Evolutionary conservation across 768 basidiomycete species (phyloP), one percentile per base, ranked within the genome.

Genomic region (Lyophyllum shimeji): DNA sequence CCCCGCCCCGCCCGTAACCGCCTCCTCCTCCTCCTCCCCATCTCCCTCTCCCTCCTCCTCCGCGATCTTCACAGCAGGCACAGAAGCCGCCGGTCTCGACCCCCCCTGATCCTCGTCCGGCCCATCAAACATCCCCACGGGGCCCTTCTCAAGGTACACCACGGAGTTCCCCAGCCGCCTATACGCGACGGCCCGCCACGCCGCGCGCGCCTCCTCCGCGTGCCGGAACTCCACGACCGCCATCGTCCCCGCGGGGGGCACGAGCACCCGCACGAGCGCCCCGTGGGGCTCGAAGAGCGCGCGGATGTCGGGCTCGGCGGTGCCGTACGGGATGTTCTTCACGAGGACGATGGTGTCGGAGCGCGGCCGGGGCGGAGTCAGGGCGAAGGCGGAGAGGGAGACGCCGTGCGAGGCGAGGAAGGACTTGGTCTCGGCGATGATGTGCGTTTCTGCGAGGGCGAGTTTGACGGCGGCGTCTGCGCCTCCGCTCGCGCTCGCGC

Each of bases 241-340:
- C 71, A 98, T 86, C 4, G 94, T 95, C 1, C 96, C 95, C 8
- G 93, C 89, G 11, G 56, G 50, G 1, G 56, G 93, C 90, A 57
- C 56, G 25, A 57, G 46, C 7, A 97, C 81, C 11, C 90, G 79
- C 18, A 64, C 76, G 23, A 96, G 71, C 52, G 77, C 73, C 3
- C 95, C 95, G 62, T 94, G 87, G 0, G 81, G 76, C 50, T 83
- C 81, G 64, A 98, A 95, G 46, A 98, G 69, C 56, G 86, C 86
- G 21, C 82, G 82, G n/a, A 98, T 83, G 59, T 92, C 83, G n/a
- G 39, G 1, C 17, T 84, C 80, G 0, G 76, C 82, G 2, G 95
- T 96, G 6, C 91, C 93, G 64, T 90, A 96, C 0, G 97, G 96
- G 44, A 99, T 93, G 72, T 98, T 98, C 76, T 98, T 98, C 59